phyloP scores from a whole-genome alignment of 345 rosid genomes.

The Pugionium cornutum region DNA sequence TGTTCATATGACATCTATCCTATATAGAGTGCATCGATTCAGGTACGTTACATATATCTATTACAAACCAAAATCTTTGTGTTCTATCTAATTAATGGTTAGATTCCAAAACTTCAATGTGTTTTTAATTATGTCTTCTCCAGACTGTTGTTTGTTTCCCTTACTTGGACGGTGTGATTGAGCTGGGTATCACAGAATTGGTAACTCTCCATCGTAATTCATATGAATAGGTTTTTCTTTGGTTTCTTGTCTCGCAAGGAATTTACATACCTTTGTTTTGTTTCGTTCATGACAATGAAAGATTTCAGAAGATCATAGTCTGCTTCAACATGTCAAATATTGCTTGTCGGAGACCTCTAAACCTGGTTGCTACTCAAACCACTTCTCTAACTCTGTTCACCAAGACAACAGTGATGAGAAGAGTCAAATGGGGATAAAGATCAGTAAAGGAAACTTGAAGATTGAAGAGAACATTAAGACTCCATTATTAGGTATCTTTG shows the following conservation, averaged over 20 bases:
- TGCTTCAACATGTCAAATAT: constrained; percentile 77
- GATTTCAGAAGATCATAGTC: constrained; percentile 72
- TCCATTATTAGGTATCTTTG: constrained; percentile 28
- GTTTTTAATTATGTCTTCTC: constrained; percentile 20
- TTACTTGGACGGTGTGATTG: constrained; percentile 80
- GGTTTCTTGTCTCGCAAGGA: constrained; percentile 30
- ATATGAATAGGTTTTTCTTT: neutral
- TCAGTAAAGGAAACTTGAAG: constrained; percentile 8
- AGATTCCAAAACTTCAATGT: neutral
- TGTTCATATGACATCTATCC: constrained; percentile 24
- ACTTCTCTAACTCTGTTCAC: constrained; percentile 36
- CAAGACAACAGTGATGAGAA: constrained; percentile 55
- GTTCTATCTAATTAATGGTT: no score
- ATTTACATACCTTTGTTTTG: neutral
- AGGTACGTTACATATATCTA: constrained; percentile 51
- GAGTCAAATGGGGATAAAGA: constrained; percentile 8
- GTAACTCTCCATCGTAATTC: constrained; percentile 43
- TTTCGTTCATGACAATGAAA: constrained; percentile 35
- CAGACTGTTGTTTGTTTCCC: constrained; percentile 97
- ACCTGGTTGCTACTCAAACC: constrained; percentile 56
- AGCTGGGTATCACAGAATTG: constrained; percentile 84
- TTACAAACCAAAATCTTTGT: neutral
- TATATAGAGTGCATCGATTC: constrained; percentile 87
- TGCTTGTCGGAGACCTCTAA: constrained; percentile 69
- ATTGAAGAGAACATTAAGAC: constrained; percentile 9